phyloP scores from a whole-genome alignment of 2,329 filamentous ascomycete species.

The Penicillium sp. region DNA sequence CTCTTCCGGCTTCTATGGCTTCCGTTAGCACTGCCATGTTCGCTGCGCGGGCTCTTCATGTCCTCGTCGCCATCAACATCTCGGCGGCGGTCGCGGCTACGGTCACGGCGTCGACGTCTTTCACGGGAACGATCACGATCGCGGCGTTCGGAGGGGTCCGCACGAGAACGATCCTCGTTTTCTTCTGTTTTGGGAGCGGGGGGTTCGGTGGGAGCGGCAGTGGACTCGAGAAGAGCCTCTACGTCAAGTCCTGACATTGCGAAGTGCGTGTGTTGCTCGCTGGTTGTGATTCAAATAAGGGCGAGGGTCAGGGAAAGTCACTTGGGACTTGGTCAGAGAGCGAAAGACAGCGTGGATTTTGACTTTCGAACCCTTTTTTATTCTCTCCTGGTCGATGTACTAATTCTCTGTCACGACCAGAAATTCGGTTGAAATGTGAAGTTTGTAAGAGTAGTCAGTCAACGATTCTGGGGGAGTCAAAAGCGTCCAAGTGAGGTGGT shows the following conservation, averaged over 20 bases:
- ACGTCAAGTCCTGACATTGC: conserved; percentile 77
- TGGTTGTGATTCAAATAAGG: conserved; percentile 25
- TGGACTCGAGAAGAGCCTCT: conserved; percentile 87
- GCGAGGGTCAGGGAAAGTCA: conserved; percentile 42
- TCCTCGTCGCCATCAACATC: conserved; percentile 64
- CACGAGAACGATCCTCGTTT: conserved; percentile 63
- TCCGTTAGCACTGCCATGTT: conserved; percentile 71
- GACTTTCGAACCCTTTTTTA: conserved; percentile 43
- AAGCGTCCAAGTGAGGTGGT: conserved; percentile 5
- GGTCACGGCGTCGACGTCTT: conserved; percentile 63
- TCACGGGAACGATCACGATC: conserved; percentile 65
- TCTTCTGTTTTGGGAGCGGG: conserved; percentile 54
- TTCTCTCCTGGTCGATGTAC: background rate
- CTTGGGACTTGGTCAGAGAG: conserved; percentile 46
- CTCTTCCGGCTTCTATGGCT: conserved; percentile 80
- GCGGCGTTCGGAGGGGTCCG: conserved; percentile 61
- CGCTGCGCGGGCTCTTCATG: conserved; percentile 72
- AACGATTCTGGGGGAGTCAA: background rate
- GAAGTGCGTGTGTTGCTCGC: conserved; percentile 32
- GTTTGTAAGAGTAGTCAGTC: background rate
- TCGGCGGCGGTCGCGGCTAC: conserved; percentile 60
- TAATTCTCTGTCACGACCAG: background rate
- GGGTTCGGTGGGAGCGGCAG: conserved; percentile 63
- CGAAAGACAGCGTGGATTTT: conserved; percentile 33
- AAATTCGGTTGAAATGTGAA: background rate